phyloP scores from a whole-genome alignment of 192 early-diverging fungal genomes.

The Linnemannia schmuckeri region DNA sequence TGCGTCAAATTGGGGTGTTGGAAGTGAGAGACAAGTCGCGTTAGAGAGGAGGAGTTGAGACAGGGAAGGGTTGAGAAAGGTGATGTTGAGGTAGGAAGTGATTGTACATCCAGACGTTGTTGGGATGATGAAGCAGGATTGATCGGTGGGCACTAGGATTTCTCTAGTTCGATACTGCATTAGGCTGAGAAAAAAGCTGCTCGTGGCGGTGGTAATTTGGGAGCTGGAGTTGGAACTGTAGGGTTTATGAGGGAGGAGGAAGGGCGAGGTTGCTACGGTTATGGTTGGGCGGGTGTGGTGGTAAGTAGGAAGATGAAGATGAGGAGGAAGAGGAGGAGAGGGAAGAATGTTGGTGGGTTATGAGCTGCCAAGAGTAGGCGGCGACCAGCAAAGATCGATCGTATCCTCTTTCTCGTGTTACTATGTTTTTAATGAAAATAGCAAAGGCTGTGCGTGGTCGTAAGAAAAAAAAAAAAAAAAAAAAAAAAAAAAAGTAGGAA shows the following conservation, averaged over 20 bases:
- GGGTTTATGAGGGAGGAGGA: background rate
- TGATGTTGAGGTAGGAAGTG: background rate
- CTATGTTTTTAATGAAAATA: background rate
- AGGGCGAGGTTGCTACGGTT: background rate
- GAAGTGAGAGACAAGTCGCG: slow-evolving; percentile 1
- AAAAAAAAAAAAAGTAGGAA: no score
- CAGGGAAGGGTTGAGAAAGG: background rate
- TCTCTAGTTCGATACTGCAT: background rate
- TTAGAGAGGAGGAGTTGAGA: background rate
- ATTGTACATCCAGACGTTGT: slow-evolving; percentile 7
- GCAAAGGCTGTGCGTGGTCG: no score
- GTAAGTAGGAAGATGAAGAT: background rate
- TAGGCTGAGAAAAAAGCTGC: background rate
- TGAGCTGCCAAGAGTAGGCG: background rate
- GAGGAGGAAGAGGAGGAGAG: background rate
- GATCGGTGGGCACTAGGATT: background rate
- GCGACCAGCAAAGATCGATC: background rate
- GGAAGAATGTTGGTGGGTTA: background rate
- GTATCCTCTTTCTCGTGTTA: background rate
- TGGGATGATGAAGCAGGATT: background rate
- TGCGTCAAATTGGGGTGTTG: background rate
- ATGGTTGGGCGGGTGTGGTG: background rate
- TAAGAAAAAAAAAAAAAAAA: background rate
- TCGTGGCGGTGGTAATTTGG: background rate
- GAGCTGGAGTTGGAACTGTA: background rate